Base-by-base conservation (phyloP, 495 filamentous ascomycete genomes). In the Lepidopterella palustris region DNA sequence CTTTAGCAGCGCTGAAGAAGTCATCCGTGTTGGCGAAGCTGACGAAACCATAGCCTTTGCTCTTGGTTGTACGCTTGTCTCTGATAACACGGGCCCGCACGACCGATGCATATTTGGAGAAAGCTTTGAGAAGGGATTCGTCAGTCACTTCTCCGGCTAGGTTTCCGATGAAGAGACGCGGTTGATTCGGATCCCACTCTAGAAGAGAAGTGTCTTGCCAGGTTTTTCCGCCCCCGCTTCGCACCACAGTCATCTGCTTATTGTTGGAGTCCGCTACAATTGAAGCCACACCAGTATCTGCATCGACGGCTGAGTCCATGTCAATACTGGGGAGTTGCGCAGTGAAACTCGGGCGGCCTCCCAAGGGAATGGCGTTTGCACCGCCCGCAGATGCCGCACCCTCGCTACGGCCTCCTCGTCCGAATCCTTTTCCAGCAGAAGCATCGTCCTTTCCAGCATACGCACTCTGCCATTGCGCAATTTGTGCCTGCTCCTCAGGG, bases 111-210 rank as follows among this genome's bases (percentile, higher is more conserved):
- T 95, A 98, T 57, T 86, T 84, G 1, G 88, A 77, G 67, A 98
- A 98, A 0, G 93, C 93, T 73, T 98, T 97, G 65, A 92, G 77
- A 9, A 98, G 75, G 1, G 89, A 92, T 35, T 98, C 93, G 72
- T 98, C 95, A 4, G 95, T 97, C 10, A 96, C 93, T 76, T 98
- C 93, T 56, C 93, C 93, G n/a, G 93, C 95, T 24, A 98, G 82
- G 70, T 98, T 98, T 49, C 93, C 93, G 18, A 97, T 89, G 71
- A 97, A 97, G 15, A 98, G 79, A 4, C 93, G 87, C 66, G 96
- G 90, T 74, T 98, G 95, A 1, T 88, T 81, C 0, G 95, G 95
- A 68, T 98, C 90, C 93, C 93, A 98, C 67, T 98, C 95, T 0
- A 97, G 79, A 0, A 98, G 82, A 0, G 87, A 82, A 11, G 84